These are phyloP conservation scores for Dioszegia hungarica DNA, from an alignment of 768 basidiomycete species.

Conservation along the genomic window DNA sequence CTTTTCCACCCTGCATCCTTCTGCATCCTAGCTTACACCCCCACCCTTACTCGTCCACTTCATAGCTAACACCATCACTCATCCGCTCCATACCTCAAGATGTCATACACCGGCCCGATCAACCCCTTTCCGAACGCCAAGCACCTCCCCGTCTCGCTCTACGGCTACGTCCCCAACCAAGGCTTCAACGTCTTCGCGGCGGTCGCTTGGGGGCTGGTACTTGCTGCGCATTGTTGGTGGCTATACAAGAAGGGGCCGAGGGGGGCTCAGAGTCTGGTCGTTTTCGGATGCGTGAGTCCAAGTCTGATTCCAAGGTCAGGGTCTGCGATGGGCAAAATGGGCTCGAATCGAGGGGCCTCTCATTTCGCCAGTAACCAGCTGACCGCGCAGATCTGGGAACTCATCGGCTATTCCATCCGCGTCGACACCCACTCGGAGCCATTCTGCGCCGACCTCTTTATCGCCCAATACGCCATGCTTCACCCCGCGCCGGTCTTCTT, in stretches of 20 bases:
- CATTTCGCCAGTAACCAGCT: no score
- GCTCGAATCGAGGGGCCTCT: no score
- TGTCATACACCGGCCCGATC: background rate
- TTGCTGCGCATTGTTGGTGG: slow-evolving; percentile 1
- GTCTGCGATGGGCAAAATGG: no score
- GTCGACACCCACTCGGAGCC: background rate
- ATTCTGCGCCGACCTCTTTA: slow-evolving; percentile 7
- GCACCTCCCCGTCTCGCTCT: background rate
- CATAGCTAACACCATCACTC: background rate
- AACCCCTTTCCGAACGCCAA: background rate
- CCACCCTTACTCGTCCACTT: background rate
- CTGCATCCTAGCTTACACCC: no score
- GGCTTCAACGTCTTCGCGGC: slow-evolving; percentile 14
- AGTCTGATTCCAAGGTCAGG: no score
- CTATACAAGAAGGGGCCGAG: slow-evolving; percentile 6
- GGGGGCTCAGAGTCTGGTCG: slow-evolving; percentile 1
- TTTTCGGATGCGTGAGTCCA: slow-evolving; percentile 6
- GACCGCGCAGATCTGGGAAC: slow-evolving; percentile 6
- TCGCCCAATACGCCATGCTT: slow-evolving; percentile 7
- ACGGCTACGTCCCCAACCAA: slow-evolving; percentile 7
- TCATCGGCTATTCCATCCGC: slow-evolving; percentile 8
- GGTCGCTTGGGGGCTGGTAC: slow-evolving; percentile 6
- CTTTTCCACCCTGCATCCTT: background rate
- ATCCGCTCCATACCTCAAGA: no score
- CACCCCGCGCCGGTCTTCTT: slow-evolving; percentile 11